These are phyloP conservation scores for Chrysoporthe austroafricana DNA, from an alignment of 2,329 filamentous ascomycete genomes.

Conservation along the genomic window DNA sequence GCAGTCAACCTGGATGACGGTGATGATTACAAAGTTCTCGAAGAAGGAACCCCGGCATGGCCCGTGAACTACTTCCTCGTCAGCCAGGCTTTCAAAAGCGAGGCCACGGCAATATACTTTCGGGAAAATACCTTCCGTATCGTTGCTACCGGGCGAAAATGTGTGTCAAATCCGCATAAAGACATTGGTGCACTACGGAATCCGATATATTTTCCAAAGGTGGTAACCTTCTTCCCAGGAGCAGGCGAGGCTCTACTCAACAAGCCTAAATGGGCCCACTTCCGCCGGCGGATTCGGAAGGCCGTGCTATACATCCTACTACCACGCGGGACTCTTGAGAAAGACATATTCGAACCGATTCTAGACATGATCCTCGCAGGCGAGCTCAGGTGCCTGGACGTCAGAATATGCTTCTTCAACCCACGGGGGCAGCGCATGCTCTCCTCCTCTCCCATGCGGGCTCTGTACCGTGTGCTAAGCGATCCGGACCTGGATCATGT, in stretches of 20 bases:
- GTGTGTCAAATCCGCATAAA: neutral
- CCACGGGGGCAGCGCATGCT: slow-evolving; percentile 24
- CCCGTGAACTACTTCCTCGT: slow-evolving; percentile 25
- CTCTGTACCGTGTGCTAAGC: slow-evolving; percentile 46
- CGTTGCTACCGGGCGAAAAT: slow-evolving; percentile 25
- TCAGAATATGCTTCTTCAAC: slow-evolving; percentile 20
- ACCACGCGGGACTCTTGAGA: slow-evolving; percentile 31
- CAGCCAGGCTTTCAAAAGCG: slow-evolving; percentile 30
- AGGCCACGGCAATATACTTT: slow-evolving; percentile 36
- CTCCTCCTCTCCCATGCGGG: slow-evolving; percentile 28
- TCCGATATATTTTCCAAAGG: neutral
- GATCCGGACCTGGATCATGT: slow-evolving; percentile 50
- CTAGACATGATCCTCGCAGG: slow-evolving; percentile 37
- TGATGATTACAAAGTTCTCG: neutral
- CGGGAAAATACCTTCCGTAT: slow-evolving; percentile 36
- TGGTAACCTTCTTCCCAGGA: slow-evolving; percentile 5
- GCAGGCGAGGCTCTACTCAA: slow-evolving; percentile 9
- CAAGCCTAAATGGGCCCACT: slow-evolving; percentile 2
- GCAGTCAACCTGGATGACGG: neutral
- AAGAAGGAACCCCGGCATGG: neutral
- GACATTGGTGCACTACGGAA: neutral
- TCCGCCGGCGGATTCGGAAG: slow-evolving; percentile 31
- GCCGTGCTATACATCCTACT: slow-evolving; percentile 32
- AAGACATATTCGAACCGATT: slow-evolving; percentile 30
- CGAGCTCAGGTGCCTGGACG: slow-evolving; percentile 31